A percentile compares a stretch with the other conserved stretches of the same genome.
phyloP scores from a whole-genome alignment of 2,329 filamentous ascomycete genomes.

The Arthrobotrys pseudoclavata region DNA sequence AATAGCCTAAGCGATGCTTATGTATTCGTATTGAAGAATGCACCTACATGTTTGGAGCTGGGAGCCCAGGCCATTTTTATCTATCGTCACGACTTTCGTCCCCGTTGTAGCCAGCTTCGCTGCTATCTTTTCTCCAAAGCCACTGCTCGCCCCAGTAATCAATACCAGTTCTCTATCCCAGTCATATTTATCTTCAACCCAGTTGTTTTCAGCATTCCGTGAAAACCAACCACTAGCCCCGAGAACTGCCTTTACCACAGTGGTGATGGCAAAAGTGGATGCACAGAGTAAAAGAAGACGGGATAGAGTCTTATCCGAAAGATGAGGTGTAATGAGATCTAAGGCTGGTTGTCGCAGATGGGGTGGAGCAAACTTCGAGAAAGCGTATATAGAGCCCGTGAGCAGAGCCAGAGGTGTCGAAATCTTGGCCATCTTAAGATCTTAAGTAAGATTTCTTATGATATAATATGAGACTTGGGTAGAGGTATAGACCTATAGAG shows the following conservation, averaged over 20 bases:
- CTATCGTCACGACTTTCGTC: not conserved
- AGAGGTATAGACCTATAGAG: not conserved
- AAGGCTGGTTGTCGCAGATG: not conserved
- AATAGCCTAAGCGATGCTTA: not conserved
- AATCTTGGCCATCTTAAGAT: not conserved
- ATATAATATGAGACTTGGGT: not conserved
- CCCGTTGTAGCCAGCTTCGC: not conserved
- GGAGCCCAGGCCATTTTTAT: not conserved
- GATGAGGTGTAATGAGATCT: not conserved
- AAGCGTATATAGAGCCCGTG: slow-evolving; percentile 7
- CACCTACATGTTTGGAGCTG: not conserved
- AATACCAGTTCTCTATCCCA: slow-evolving; percentile 8
- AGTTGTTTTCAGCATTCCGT: slow-evolving; percentile 11
- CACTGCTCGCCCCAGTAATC: slow-evolving; percentile 13
- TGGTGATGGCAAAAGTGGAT: not conserved
- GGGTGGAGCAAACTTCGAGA: slow-evolving; percentile 9
- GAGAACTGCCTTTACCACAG: not conserved
- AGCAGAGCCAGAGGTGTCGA: not conserved
- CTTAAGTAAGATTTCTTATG: not conserved
- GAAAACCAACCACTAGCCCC: slow-evolving; percentile 1
- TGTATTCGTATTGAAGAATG: not conserved
- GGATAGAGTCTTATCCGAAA: not conserved
- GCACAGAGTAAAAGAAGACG: not conserved
- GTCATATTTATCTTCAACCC: slow-evolving; percentile 21
- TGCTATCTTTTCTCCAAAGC: not conserved